phyloP scores from a whole-genome alignment of 768 basidiomycete genomes.

The Naganishia onofrii region DNA sequence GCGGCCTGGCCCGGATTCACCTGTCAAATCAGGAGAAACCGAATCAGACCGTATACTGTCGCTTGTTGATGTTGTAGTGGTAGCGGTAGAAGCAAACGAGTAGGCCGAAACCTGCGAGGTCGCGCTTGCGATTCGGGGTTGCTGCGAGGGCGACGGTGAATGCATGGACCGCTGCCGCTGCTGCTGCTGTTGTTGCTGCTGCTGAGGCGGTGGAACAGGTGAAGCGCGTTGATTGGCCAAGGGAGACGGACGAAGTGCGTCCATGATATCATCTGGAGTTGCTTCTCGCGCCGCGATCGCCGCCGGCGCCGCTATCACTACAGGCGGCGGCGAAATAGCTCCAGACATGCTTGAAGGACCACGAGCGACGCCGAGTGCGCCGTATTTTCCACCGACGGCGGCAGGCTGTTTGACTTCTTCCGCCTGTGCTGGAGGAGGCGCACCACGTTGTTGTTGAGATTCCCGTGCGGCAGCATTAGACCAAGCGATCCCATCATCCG shows the following conservation, averaged over 20 bases:
- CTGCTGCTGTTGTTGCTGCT: too few species aligned
- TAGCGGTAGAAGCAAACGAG: constrained; percentile 1
- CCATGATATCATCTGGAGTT: constrained; percentile 6
- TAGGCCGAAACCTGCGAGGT: constrained; percentile 7
- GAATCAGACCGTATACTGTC: constrained; percentile 41
- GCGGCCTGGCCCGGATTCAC: not conserved
- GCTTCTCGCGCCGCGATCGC: not conserved
- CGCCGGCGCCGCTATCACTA: too few species aligned
- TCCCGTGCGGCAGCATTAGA: constrained; percentile 67
- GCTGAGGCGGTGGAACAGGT: not conserved
- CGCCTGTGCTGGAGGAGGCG: not conserved
- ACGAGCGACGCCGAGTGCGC: constrained; percentile 16
- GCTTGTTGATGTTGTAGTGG: constrained; percentile 1
- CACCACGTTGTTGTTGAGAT: constrained; percentile 44
- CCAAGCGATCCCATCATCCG: constrained; percentile 84
- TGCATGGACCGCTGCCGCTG: not conserved
- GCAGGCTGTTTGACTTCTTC: constrained; percentile 10
- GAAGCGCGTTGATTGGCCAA: constrained; percentile 15
- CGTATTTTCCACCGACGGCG: constrained; percentile 1
- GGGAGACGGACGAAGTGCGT: constrained; percentile 4
- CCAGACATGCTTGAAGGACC: not conserved
- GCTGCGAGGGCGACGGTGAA: constrained; percentile 4
- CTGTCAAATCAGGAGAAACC: constrained; percentile 42
- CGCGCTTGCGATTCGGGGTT: constrained; percentile 3
- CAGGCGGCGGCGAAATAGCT: too few species aligned